These are phyloP conservation scores for Pythium graminicola DNA, from an alignment of 352 stramenopile species.

Conservation along the genomic window DNA sequence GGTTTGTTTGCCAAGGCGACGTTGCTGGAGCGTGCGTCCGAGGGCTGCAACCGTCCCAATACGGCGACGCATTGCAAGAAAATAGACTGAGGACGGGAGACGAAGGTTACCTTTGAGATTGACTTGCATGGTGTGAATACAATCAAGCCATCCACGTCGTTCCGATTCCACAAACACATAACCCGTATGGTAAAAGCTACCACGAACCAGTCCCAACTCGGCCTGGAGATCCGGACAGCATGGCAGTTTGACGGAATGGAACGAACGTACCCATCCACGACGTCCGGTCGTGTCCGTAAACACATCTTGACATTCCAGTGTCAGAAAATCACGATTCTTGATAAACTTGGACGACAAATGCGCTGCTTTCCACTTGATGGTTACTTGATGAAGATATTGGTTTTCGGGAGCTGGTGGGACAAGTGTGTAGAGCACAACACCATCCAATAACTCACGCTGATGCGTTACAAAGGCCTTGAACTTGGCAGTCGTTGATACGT, in stretches of 20 bases:
- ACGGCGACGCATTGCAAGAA: conserved; percentile 49
- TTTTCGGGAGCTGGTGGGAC: conserved; percentile 26
- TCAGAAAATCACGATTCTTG: conserved; percentile 65
- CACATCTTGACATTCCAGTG: conserved; percentile 69
- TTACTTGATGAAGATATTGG: conserved; percentile 53
- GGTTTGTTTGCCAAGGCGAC: conserved; percentile 37
- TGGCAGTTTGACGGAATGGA: conserved; percentile 61
- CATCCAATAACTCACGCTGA: conserved; percentile 45
- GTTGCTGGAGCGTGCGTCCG: conserved; percentile 40
- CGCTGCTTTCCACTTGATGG: conserved; percentile 54
- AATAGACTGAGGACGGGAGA: conserved; percentile 39
- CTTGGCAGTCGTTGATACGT: conserved; percentile 50
- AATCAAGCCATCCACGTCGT: conserved; percentile 45
- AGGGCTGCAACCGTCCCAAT: conserved; percentile 41
- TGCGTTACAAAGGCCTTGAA: conserved; percentile 34
- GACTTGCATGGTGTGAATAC: conserved; percentile 55
- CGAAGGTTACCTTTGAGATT: conserved; percentile 57
- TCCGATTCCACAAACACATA: conserved; percentile 73
- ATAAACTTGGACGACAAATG: conserved; percentile 53
- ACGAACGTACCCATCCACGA: conserved; percentile 61
- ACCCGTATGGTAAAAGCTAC: conserved; percentile 63
- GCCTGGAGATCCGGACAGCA: conserved; percentile 50
- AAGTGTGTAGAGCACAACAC: conserved; percentile 56
- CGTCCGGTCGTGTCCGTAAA: conserved; percentile 55
- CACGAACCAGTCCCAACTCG: conserved; percentile 45